Base-by-base conservation (phyloP, 208 protist genomes). In the Trypanosoma cruzi region DNA sequence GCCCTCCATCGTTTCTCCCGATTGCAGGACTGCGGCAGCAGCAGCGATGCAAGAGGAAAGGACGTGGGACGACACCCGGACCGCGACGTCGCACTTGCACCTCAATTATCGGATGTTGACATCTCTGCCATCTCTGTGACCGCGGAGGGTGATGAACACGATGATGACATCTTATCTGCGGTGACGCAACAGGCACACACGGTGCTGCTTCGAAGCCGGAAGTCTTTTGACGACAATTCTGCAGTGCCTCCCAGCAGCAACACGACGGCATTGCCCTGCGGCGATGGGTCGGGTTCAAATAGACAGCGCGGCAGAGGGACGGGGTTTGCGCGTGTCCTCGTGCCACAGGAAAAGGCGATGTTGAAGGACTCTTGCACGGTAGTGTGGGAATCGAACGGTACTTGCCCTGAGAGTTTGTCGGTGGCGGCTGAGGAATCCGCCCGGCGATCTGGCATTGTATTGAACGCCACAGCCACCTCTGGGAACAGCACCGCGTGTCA, bases 101-200 rank as follows among this genome's bases (percentile, higher is more conserved):
- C 54, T 0, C 26, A 10, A n/a, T 0, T 49, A 5, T 62, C 44
- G 4, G 69, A 75, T 37, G 69, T 60, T 20, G 57, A 46, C 54
- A 75, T 75, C 31, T 75, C 69, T 29, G 60, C 69, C n/a, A 66
- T 75, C 11, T 68, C 61, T 32, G 26, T 57, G 26, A 29, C 54
- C 14, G 42, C 40, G 7, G 69, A 75, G 31, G 69, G 67, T 22
- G 48, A 54, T 20, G 52, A 59, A 7, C 11, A 29, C 10, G 36
- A 44, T 32, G 59, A 67, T 60, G 48, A 58, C 32, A 20, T 40
- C 5, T 28, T 20, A 28, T 20, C 20, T 18, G 40, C 10, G 24
- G 6, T 46, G 31, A 37, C 32, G 11, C n/a, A 31, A 11, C 14
- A 24, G 31, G n/a, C 8, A 14, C 22, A 11, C 8, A 22, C 37